phyloP scores from a whole-genome alignment of 2,329 filamentous ascomycete species.

The Didymella segeticola region DNA sequence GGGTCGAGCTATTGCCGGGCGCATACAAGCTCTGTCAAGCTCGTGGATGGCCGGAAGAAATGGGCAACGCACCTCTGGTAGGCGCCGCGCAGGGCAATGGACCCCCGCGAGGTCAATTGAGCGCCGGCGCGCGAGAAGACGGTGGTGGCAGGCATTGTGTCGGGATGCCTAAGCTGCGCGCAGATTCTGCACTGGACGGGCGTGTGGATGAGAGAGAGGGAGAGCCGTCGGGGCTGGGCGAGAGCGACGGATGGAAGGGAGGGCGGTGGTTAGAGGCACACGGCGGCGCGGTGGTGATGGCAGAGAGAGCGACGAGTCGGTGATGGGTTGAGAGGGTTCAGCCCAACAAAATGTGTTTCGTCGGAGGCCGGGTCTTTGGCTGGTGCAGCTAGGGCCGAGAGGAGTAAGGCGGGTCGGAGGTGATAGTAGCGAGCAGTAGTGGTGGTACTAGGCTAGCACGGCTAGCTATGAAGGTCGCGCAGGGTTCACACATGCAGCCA shows the following conservation, averaged over 20 bases:
- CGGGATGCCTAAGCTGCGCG: conserved; percentile 41
- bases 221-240: conserved; percentile 15
- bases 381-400: conserved; percentile 11
- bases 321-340: conserved; percentile 28
- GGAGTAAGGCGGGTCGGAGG: conserved; percentile 21
- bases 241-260: conserved; percentile 33
- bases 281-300: conserved; percentile 20
- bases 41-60: conserved; percentile 16
- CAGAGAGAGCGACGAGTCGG: conserved; percentile 2
- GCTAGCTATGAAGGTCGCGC: no score
- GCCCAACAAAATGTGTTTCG: conserved; percentile 44
- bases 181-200: conserved; percentile 21
- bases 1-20: no score
- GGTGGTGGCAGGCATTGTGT: conserved; percentile 62
- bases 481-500: conserved; percentile 27
- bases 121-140: conserved; percentile 54
- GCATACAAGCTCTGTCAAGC: background rate
- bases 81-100: conserved; percentile 55
- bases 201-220: conserved; percentile 29
- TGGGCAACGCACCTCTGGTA: conserved; percentile 48
- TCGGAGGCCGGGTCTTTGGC: conserved; percentile 8
- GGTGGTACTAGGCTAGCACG: no score
- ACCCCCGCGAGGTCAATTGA: conserved; percentile 51
- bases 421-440: no score
- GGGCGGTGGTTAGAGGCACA: conserved; percentile 7